A percentile compares a stretch with the other conserved stretches of the same genome.
These are phyloP conservation scores for Tuber calosporum DNA, from an alignment of 495 filamentous ascomycete genomes.

Conservation along the genomic window DNA sequence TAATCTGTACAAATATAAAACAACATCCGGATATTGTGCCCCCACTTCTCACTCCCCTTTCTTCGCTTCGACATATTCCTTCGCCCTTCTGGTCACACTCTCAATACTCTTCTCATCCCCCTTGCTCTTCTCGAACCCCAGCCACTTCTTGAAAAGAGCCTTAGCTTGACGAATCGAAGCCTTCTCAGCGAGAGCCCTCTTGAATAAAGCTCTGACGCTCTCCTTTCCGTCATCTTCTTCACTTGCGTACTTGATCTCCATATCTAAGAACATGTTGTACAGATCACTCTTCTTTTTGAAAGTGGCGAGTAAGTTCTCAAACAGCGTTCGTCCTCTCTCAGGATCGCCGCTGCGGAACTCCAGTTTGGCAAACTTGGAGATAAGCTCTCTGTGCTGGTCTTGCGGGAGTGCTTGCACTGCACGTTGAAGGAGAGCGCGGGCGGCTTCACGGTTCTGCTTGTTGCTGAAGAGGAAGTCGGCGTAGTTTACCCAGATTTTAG, in stretches of 20 bases:
- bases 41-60: slow-evolving; percentile 45
- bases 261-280: slow-evolving; percentile 83
- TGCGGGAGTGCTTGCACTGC: slow-evolving; percentile 74
- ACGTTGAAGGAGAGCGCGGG: slow-evolving; percentile 71
- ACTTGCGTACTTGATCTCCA: slow-evolving; percentile 57
- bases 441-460: slow-evolving; percentile 60
- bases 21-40: background rate
- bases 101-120: slow-evolving; percentile 65
- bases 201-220: slow-evolving; percentile 44
- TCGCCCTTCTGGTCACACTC: slow-evolving; percentile 65
- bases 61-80: slow-evolving; percentile 57
- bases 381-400: slow-evolving; percentile 65
- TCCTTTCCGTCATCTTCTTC: slow-evolving; percentile 28
- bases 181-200: slow-evolving; percentile 41
- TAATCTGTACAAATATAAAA: background rate
- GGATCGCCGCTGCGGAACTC: slow-evolving; percentile 85
- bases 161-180: slow-evolving; percentile 49
- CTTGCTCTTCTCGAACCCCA: slow-evolving; percentile 66
- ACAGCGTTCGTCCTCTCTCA: slow-evolving; percentile 88
- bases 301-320: slow-evolving; percentile 74
- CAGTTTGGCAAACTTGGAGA: slow-evolving; percentile 74
- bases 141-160: slow-evolving; percentile 77
- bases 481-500: slow-evolving; percentile 86
- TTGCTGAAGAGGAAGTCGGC: slow-evolving; percentile 65
- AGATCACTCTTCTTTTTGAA: slow-evolving; percentile 84